Conservation (phyloP, 257 asterid genomes). For the Schizonepeta tenuifolia region DNA sequence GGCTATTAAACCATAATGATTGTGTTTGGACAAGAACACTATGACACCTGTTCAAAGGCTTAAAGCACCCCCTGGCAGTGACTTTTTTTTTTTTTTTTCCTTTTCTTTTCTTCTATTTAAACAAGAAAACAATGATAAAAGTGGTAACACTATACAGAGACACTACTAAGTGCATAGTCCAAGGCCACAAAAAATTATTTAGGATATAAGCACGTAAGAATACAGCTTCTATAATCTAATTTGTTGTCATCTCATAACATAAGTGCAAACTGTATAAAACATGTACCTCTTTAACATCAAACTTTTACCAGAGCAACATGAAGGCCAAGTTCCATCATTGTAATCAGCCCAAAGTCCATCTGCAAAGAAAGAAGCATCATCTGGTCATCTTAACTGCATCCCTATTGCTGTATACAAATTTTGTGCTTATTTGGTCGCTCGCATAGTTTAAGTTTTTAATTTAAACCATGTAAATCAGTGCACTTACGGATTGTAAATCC, state of each 20-base stretch:
- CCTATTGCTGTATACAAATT: background rate
- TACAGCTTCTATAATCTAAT: constrained; percentile 13
- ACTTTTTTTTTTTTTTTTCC: too few relatives aligned
- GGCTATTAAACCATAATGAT: constrained; percentile 1
- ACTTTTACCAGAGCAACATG: constrained; percentile 79
- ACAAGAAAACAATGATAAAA: background rate
- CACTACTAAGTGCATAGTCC: background rate
- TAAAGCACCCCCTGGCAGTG: constrained; percentile 8
- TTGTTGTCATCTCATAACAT: background rate
- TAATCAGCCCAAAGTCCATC: constrained; percentile 98
- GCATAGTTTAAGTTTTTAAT: background rate
- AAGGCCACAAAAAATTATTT: too few relatives aligned
- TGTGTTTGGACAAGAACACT: constrained; percentile 7
- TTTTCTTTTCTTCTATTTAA: too few relatives aligned
- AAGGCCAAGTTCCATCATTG: constrained; percentile 93
- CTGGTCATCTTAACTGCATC: constrained; percentile 24
- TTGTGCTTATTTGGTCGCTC: constrained; percentile 3
- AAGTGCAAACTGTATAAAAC: constrained; percentile 13
- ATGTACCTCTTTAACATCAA: constrained; percentile 64
- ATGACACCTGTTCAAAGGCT: constrained; percentile 21
- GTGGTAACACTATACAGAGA: background rate
- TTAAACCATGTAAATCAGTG: constrained; percentile 24
- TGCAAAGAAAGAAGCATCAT: constrained; percentile 40
- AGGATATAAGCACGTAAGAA: constrained; percentile 6
- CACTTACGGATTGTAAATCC: constrained; percentile 89